A percentile compares a stretch with the other conserved stretches of the same genome.
These are phyloP conservation scores for Paracoccidioides brasiliensis DNA, from an alignment of 2,329 filamentous ascomycete genomes.

Conservation along the genomic window DNA sequence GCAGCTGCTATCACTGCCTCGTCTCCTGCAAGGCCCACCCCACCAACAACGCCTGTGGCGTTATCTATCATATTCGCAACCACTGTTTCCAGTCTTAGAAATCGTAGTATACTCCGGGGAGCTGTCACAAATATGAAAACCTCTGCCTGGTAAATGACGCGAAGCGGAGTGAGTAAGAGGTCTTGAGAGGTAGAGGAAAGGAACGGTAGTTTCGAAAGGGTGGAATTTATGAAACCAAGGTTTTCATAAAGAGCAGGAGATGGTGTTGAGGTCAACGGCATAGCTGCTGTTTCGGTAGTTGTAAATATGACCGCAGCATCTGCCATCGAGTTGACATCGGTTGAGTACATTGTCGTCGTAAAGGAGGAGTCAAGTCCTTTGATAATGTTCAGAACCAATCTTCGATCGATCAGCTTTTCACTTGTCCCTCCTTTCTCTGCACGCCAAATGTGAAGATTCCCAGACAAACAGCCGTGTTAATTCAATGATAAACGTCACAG, in stretches of 20 bases:
- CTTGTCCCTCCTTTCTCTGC: background rate
- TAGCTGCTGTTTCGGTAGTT: background rate
- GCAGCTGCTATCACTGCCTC: slow-evolving; percentile 24
- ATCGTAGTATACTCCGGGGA: slow-evolving; percentile 6
- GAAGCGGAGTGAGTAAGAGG: slow-evolving; percentile 9
- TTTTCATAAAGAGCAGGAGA: background rate
- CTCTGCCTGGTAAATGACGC: slow-evolving; percentile 11
- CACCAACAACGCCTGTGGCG: slow-evolving; percentile 1
- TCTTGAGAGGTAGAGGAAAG: background rate
- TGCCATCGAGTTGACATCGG: background rate
- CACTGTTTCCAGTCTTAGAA: slow-evolving; percentile 8
- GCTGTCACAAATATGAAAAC: slow-evolving; percentile 11
- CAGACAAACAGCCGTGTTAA: background rate
- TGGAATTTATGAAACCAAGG: background rate
- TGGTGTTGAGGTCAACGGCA: background rate
- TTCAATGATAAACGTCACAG: background rate
- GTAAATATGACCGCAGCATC: background rate
- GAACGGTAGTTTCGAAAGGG: background rate
- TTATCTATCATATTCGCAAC: slow-evolving; percentile 6
- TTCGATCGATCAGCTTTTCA: background rate
- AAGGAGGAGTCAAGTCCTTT: background rate
- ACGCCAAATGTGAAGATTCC: background rate
- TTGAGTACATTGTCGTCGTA: background rate
- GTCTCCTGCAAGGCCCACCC: background rate
- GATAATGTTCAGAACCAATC: background rate